These are phyloP conservation scores for Hyaloscypha finlandica DNA, from an alignment of 495 filamentous ascomycete genomes.

Conservation along the genomic window DNA sequence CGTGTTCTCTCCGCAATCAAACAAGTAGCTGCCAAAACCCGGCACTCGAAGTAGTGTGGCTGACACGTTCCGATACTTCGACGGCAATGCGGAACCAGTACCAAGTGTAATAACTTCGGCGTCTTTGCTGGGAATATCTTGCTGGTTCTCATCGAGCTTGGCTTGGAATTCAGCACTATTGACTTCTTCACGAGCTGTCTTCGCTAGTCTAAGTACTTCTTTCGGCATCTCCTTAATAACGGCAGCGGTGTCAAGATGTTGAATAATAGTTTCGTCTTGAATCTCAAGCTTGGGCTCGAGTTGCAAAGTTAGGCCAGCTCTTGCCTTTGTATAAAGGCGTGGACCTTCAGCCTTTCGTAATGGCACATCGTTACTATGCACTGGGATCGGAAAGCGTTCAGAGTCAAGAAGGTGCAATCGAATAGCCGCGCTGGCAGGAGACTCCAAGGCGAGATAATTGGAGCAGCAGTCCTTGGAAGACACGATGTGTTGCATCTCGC, in stretches of 20 bases:
- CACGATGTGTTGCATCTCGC: constrained; percentile 69
- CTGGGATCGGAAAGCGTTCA: constrained; percentile 64
- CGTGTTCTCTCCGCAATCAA: constrained; percentile 93
- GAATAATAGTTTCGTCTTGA: constrained; percentile 47
- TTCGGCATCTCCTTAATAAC: constrained; percentile 36
- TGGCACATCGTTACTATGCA: constrained; percentile 50
- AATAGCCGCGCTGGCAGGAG: constrained; percentile 60
- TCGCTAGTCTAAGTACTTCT: constrained; percentile 54
- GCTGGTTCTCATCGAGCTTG: constrained; percentile 43
- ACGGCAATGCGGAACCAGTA: constrained; percentile 85
- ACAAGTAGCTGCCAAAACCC: constrained; percentile 77
- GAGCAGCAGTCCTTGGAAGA: constrained; percentile 70
- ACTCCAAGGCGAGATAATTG: constrained; percentile 69
- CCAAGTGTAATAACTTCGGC: constrained; percentile 84
- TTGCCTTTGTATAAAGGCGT: constrained; percentile 27
- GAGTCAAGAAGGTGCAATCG: constrained; percentile 70
- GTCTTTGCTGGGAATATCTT: constrained; percentile 66
- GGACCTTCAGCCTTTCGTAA: constrained; percentile 6
- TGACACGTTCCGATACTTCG: constrained; percentile 94
- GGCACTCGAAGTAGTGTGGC: constrained; percentile 83
- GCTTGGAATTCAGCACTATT: constrained; percentile 40
- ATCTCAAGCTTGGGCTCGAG: constrained; percentile 66
- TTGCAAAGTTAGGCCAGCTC: constrained; percentile 48
- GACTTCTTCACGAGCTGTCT: constrained; percentile 46
- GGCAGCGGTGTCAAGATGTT: constrained; percentile 52